Conservation (phyloP, 371 early-diverging fungal species). For the Syncephalastrum racemosum region DNA sequence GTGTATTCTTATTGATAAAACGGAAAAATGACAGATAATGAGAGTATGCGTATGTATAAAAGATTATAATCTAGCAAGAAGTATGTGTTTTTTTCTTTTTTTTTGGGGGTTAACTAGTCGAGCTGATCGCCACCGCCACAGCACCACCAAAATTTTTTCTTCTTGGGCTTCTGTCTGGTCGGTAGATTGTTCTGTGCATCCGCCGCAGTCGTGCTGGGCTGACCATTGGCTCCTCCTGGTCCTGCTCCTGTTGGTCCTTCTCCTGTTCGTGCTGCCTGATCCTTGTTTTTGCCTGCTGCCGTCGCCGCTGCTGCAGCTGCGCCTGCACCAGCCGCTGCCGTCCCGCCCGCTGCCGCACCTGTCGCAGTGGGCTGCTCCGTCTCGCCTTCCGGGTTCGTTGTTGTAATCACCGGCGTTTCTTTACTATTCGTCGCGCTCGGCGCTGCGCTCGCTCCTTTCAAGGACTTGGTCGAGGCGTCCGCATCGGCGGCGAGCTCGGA, state of each 20-base stretch:
- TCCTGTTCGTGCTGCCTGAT: not conserved
- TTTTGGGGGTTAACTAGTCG: not conserved
- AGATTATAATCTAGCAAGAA: no score
- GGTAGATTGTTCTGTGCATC: not conserved
- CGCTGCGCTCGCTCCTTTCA: slow-evolving; percentile 15
- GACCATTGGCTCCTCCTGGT: not conserved
- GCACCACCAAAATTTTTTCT: slow-evolving; percentile 15
- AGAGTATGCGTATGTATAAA: no score
- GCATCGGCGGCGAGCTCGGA: slow-evolving; percentile 4
- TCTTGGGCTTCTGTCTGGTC: slow-evolving; percentile 4
- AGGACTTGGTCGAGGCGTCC: slow-evolving; percentile 11
- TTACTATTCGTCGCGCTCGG: not conserved
- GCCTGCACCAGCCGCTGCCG: slow-evolving; percentile 7
- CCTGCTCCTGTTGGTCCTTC: slow-evolving; percentile 1
- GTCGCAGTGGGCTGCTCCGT: slow-evolving; percentile 4
- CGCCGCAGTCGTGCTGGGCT: no score
- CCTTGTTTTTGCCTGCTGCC: slow-evolving; percentile 5
- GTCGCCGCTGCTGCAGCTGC: slow-evolving; percentile 3
- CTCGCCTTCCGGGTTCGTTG: slow-evolving; percentile 16
- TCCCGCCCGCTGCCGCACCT: not conserved
- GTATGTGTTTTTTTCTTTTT: no score
- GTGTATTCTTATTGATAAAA: no score
- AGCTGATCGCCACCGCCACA: slow-evolving; percentile 9
- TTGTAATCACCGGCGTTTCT: slow-evolving; percentile 15
- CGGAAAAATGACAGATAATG: no score